Conservation (phyloP, 2,329 filamentous ascomycete genomes). For the Pseudocercospora musae region DNA sequence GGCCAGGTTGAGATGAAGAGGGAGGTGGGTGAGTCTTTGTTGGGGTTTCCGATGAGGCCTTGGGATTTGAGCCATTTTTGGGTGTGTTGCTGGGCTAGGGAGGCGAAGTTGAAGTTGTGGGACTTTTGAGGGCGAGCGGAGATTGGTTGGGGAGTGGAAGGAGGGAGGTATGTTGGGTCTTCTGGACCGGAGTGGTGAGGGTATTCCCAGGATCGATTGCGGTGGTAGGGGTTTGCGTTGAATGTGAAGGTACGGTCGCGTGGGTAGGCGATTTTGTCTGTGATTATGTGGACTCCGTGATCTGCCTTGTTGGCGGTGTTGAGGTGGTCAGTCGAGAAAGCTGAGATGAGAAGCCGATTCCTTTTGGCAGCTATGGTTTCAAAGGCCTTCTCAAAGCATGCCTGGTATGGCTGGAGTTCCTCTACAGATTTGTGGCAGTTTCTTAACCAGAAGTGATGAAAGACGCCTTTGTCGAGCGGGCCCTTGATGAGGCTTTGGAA, state of each 20-base stretch:
- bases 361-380: neutral
- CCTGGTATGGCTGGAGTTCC: conserved; percentile 1
- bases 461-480: neutral
- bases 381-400: neutral
- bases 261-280: conserved; percentile 1
- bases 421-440: neutral
- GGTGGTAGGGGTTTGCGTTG: conserved; percentile 8
- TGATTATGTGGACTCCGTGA: conserved; percentile 2
- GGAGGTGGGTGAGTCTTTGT: neutral
- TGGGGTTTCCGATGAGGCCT: neutral
- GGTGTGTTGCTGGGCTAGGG: conserved; percentile 1
- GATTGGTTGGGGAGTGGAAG: neutral
- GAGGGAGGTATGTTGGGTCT: neutral
- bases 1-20: neutral
- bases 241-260: neutral
- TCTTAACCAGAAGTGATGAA: neutral
- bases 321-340: neutral
- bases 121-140: neutral
- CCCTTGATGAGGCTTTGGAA: neutral
- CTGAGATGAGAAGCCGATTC: conserved; percentile 2
- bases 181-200: neutral
- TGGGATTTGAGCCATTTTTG: conserved; percentile 4
- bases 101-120: conserved; percentile 1
- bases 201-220: conserved; percentile 9
- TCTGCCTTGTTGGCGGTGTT: neutral